Base-by-base conservation (phyloP, 371 early-diverging fungal species). In the Zychaea mexicana region DNA sequence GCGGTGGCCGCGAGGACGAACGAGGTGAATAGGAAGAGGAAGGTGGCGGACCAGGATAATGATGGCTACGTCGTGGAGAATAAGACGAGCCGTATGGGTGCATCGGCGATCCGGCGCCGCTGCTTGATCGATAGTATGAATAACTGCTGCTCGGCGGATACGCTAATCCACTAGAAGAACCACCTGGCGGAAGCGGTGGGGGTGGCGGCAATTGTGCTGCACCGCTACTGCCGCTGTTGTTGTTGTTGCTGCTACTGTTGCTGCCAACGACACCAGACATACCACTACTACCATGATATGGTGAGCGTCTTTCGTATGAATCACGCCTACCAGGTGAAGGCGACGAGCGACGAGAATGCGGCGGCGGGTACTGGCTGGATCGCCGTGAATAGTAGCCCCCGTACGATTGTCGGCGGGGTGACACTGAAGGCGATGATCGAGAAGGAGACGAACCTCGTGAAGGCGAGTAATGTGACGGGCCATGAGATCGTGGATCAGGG, bases 331-430 rank as follows among this genome's bases (percentile, higher is more conserved):
- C 63, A 6, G 71, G 75, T 17, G 78, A 75, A 12, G 69, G 70
- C 17, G 78, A 77, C 8, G 56, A 58, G 24, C 75, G 52, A 60
- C 71, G 64, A 6, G 74, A 70, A 36, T 66, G 67, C 0, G 66
- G 55, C 26, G 73, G 53, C 0, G 61, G 30, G 12, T 33, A 36
- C 10, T 39, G 59, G 36, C 47, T 62, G 1, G 67, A 60, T 2
- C 70, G 55, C 22, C 69, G 71, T 38, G 65, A 59, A 49, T 74
- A 75, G 57, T 78, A 78, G 6, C 69, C 30, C 13, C 65, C 68
- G 42, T 72, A 74, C 3, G 75, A 78, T 5, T 71, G 68, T 39
- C 78, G 66, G 39, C 73, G 64, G 17, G 78, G 75, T 26, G 78
- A 78, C 22, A 67, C 63, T 0, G 70, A 70, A 19, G 57, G 49